phyloP scores from a whole-genome alignment of 2,329 filamentous ascomycete genomes.

The Leptoxyphium fumago region DNA sequence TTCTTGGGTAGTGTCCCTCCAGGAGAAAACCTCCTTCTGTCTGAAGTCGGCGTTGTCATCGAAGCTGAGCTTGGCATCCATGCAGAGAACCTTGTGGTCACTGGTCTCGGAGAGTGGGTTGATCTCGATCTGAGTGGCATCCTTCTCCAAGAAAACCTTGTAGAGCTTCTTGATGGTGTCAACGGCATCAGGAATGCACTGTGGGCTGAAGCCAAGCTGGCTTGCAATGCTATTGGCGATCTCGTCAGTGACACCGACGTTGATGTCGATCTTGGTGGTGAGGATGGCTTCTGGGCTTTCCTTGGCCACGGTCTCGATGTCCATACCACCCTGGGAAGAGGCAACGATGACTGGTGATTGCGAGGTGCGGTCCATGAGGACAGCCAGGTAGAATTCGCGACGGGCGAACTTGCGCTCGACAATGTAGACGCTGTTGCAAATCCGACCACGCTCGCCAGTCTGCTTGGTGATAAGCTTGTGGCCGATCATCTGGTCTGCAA shows the following conservation, averaged over 20 bases:
- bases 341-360: constrained; percentile 93
- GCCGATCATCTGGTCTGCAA: constrained; percentile 98
- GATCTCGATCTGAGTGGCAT: constrained; percentile 98
- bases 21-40: constrained; percentile 88
- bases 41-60: constrained; percentile 98
- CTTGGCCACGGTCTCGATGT: constrained; percentile 97
- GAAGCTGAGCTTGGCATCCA: constrained; percentile 98
- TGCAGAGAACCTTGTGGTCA: constrained; percentile 94
- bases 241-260: constrained; percentile 87
- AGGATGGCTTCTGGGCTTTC: constrained; percentile 92
- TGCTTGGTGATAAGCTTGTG: constrained; percentile 99
- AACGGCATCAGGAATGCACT: constrained; percentile 91
- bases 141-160: constrained; percentile 96
- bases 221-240: constrained; percentile 80
- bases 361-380: constrained; percentile 90
- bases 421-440: constrained; percentile 97
- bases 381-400: constrained; percentile 95
- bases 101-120: constrained; percentile 97
- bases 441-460: constrained; percentile 80
- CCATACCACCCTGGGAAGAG: constrained; percentile 97
- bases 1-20: constrained; percentile 90
- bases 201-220: constrained; percentile 92
- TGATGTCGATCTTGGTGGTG: constrained; percentile 87
- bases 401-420: constrained; percentile 99
- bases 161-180: constrained; percentile 98